phyloP scores from a whole-genome alignment of 768 basidiomycete genomes.

The Serendipita indica region DNA sequence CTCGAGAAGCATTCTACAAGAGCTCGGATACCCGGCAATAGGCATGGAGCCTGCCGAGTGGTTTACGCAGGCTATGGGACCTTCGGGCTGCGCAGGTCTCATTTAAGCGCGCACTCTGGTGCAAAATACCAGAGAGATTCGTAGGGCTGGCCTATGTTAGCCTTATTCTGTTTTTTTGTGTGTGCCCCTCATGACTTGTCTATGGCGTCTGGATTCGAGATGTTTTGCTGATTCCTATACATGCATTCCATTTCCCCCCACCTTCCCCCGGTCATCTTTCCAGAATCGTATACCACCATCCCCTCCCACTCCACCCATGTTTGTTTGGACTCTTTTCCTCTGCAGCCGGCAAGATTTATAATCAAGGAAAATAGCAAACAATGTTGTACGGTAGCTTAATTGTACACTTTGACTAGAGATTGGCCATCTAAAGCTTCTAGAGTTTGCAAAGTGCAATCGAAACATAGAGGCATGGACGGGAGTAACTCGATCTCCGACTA shows the following conservation, averaged over 20 bases:
- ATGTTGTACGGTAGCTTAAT: constrained; percentile 8
- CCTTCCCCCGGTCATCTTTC: neutral
- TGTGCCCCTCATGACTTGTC: neutral
- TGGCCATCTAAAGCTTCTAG: no score
- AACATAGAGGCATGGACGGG: neutral
- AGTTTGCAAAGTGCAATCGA: neutral
- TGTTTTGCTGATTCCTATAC: neutral
- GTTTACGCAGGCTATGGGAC: constrained; percentile 6
- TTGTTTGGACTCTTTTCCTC: neutral
- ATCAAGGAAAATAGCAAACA: constrained; percentile 8
- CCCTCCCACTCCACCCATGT: neutral
- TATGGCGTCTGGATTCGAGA: neutral
- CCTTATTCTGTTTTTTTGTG: neutral
- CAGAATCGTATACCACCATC: neutral
- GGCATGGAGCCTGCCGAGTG: neutral
- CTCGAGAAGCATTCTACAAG: neutral
- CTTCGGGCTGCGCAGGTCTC: constrained; percentile 1
- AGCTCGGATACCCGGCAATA: constrained; percentile 4
- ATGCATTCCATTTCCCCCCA: neutral
- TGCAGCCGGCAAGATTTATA: neutral
- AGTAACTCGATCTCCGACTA: constrained; percentile 30
- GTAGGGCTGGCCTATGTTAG: neutral
- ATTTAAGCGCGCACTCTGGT: no score
- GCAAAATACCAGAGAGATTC: neutral
- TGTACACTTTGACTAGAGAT: no score